Conservation (phyloP, 495 filamentous ascomycete genomes). For the Apiosordaria backusii region DNA sequence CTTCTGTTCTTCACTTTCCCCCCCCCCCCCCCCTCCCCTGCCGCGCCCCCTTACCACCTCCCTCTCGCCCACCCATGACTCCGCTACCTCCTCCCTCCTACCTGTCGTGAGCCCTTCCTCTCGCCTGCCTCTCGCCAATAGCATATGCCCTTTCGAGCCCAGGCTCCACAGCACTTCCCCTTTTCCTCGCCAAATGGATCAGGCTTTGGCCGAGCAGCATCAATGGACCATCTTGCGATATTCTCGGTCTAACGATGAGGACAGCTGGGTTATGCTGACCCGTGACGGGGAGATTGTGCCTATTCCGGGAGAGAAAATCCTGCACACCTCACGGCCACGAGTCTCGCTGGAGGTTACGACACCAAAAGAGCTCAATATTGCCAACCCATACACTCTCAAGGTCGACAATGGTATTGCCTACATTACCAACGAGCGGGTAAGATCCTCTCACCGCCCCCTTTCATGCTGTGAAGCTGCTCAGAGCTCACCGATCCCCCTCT, state of each 20-base stretch:
- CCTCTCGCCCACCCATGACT: constrained; percentile 11
- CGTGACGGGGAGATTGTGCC: constrained; percentile 49
- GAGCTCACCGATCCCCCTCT: constrained; percentile 5
- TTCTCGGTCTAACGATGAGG: constrained; percentile 42
- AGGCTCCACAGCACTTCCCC: constrained; percentile 7
- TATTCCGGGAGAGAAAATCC: constrained; percentile 46
- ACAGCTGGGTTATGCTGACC: constrained; percentile 53
- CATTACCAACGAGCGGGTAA: constrained; percentile 87
- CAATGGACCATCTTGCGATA: constrained; percentile 28
- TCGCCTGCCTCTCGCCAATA: not conserved
- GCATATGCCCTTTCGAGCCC: not conserved
- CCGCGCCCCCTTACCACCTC: constrained; percentile 21
- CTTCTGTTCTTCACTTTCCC: constrained; percentile 21
- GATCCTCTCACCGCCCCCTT: not conserved
- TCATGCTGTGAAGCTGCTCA: not conserved
- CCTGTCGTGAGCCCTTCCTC: not conserved
- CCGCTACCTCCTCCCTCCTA: not conserved
- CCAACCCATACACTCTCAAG: constrained; percentile 45
- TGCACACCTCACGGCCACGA: constrained; percentile 43
- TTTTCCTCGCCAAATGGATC: constrained; percentile 27
- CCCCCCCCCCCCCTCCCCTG: constrained; percentile 20
- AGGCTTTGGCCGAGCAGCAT: constrained; percentile 48
- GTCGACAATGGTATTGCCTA: constrained; percentile 55
- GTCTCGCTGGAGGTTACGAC: constrained; percentile 45
- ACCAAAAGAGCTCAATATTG: constrained; percentile 40